Percentiles rank a stretch among this genome's conserved stretches.
Conservation (phyloP, 1,139 yeast genomes). For the Kazachstania sp. region DNA sequence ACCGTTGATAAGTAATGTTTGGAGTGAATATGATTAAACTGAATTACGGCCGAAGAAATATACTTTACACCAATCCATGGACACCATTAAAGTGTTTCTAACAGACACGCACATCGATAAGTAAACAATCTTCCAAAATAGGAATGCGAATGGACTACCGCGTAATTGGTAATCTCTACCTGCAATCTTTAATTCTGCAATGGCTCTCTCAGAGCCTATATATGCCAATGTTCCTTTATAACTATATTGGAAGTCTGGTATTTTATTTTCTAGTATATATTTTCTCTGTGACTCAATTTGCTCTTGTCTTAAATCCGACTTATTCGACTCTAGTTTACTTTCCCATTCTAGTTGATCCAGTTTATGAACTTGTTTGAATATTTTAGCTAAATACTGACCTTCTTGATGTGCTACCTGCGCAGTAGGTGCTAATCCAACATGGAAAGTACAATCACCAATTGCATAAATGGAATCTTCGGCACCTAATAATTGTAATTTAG, state of each 20-base stretch:
- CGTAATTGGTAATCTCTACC: constrained; percentile 74
- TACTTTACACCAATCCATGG: constrained; percentile 82
- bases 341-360: constrained; percentile 53
- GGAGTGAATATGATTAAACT: constrained; percentile 14
- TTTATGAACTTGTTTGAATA: constrained; percentile 60
- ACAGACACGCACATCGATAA: constrained; percentile 86
- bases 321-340: constrained; percentile 28
- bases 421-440: constrained; percentile 85
- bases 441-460: constrained; percentile 86
- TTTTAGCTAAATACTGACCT: constrained; percentile 70
- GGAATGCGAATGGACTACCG: constrained; percentile 68
- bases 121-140: constrained; percentile 93
- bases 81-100: constrained; percentile 77
- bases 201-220: constrained; percentile 86
- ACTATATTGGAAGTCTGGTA: constrained; percentile 50
- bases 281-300: constrained; percentile 30
- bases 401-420: constrained; percentile 97
- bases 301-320: constrained; percentile 2
- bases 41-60: constrained; percentile 84
- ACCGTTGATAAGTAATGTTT: background rate
- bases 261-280: constrained; percentile 33
- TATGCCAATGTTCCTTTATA: constrained; percentile 73
- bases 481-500: constrained; percentile 75
- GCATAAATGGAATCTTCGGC: constrained; percentile 71
- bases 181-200: constrained; percentile 86